Base-by-base conservation (phyloP, 768 basidiomycete genomes). In the Russula earlei region DNA sequence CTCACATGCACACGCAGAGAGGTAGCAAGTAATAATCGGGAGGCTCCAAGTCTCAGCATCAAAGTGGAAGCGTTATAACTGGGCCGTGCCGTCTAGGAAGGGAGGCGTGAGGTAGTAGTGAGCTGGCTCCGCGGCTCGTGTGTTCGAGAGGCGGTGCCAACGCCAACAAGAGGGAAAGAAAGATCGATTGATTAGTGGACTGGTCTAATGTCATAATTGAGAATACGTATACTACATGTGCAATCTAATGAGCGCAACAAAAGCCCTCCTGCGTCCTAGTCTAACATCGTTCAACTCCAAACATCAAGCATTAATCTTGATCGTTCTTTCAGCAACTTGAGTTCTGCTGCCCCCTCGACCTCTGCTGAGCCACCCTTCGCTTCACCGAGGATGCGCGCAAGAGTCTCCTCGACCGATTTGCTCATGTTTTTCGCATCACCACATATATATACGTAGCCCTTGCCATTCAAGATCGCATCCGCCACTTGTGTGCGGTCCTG, bases 361-460 rank as follows among this genome's bases (percentile, higher is more conserved):
- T 87, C 87, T 1, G 80, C 84, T 19, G 77, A 82, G 20, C 94
- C 96, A 37, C 91, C 92, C 77, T 96, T 97, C 5, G 91, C 92
- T 69, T 94, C 88, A 11, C 87, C 96, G 19, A 99, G 77, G 61
- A 92, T 85, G 60, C 74, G 76, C 55, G 84, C 84, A 40, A 99
- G 74, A 43, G 83, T 79, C 62, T 95, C 91, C 71, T 99, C 96
- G 20, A 99, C 96, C 41, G 86, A 81, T 70, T 91, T 93, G 70
- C 85, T 85, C 96, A 99, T 99, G 70, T 78, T 81, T 79, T 91
- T 95, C 52, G 93, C 94, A 65, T 97, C 94, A 66, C 94, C 94
- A 64, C 94, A 97, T 60, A 97, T 90, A 71, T 97, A 97, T 2
- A 96, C 79, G 69, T 94, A 95, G n/a, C 91, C 96, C 73, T 97